Evolutionary conservation across 1,284 basidiomycete species (phyloP).

Genomic region (Cerioporus squamosus): DNA sequence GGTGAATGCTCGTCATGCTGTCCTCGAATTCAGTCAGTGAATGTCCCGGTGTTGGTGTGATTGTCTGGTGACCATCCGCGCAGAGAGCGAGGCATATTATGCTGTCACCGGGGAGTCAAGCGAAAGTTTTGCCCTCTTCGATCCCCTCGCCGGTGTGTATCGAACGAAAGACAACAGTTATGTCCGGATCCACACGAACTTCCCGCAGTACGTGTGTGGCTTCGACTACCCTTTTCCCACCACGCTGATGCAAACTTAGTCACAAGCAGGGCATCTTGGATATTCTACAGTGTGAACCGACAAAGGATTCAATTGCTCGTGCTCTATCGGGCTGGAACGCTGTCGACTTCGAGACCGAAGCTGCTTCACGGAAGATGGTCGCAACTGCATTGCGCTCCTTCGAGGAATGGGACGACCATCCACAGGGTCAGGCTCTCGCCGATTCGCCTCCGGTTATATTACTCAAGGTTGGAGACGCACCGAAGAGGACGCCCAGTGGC

Average conservation of each 20-base stretch:
- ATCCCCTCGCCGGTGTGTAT: slow-evolving; percentile 58
- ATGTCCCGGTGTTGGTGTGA: neutral
- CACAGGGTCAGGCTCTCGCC: slow-evolving; percentile 48
- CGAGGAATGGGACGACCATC: slow-evolving; percentile 53
- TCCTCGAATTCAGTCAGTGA: slow-evolving; percentile 58
- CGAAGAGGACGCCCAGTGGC: slow-evolving; percentile 34
- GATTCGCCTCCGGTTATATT: slow-evolving; percentile 48
- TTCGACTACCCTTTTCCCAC: neutral
- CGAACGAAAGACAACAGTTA: slow-evolving; percentile 51
- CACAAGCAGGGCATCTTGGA: slow-evolving; percentile 56
- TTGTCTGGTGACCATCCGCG: neutral
- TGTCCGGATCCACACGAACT: slow-evolving; percentile 67
- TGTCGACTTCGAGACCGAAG: slow-evolving; percentile 55
- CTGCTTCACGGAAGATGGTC: slow-evolving; percentile 52
- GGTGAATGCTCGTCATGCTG: slow-evolving; percentile 61
- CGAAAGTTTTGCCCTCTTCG: slow-evolving; percentile 43
- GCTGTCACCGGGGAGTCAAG: slow-evolving; percentile 46
- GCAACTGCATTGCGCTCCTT: slow-evolving; percentile 57
- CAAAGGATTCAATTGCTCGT: slow-evolving; percentile 43
- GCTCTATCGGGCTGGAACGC: slow-evolving; percentile 51
- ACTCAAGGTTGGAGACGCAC: slow-evolving; percentile 52
- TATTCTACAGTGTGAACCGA: slow-evolving; percentile 45
- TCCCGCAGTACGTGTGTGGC: slow-evolving; percentile 53
- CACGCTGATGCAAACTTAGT: slow-evolving; percentile 33
- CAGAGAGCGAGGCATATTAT: slow-evolving; percentile 58